Base-by-base conservation (phyloP, 805 yeast species). In the Yarrowia hollandica region DNA sequence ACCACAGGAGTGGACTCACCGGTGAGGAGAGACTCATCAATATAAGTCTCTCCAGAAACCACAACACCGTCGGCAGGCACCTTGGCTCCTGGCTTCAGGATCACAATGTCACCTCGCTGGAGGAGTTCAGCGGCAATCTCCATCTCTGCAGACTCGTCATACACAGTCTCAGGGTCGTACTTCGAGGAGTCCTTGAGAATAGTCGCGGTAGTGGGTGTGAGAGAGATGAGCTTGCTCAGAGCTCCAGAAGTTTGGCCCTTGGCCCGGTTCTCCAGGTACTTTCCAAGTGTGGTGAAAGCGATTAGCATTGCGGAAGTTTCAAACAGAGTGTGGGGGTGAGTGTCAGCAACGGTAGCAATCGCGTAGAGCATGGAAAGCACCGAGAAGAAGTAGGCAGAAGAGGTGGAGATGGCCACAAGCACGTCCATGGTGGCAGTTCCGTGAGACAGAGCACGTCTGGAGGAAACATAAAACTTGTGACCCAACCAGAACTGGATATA, bases 221-320 rank as follows among this genome's bases (percentile, higher is more conserved):
- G 74, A 2, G 91, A 84, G 42, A 95, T 77, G 41, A 94, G 77
- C 64, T 84, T 82, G 0, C 97, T 86, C 37, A 94, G 77, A 0
- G 98, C 96, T 2, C 88, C 81, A 0, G 97, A 88, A 0, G 98
- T 94, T 61, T 88, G 89, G 4, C 98, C 96, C 68, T 94, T 90
- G 1, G 99, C 98, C 63, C 80, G 83, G 71, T 88, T 88, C 68
- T 94, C 99, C 19, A 91, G 75, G 80, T 88, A 87, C 72, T 94
- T 92, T 2, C 99, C 99, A 42, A 90, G 74, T 8, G 94, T 80
- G 23, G 94, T 90, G 70, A 90, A 94, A 5, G 84, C 74, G 54
- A 92, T 78, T 38, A 94, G 77, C 95, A 95, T 89, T 14, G 85
- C 83, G 1, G 90, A 79, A 0, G 98, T 90, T 61, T 90, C 97